These are phyloP conservation scores for Vitis rotundifolia DNA, from an alignment of 164 flowering plant species.

Conservation along the genomic window DNA sequence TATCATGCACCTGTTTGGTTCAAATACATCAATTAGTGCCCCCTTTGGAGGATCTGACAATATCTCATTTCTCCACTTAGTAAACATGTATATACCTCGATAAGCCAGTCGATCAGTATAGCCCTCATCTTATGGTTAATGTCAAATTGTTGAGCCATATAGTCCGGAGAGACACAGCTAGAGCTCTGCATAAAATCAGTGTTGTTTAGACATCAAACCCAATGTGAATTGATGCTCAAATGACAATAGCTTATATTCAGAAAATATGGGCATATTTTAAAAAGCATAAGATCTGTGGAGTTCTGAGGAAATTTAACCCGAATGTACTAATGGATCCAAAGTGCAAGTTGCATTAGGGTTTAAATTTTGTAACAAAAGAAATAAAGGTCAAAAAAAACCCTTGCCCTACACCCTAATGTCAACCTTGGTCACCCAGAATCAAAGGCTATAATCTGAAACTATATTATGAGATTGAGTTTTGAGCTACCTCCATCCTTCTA, in stretches of 20 bases:
- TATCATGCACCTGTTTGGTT: slow-evolving; percentile 58
- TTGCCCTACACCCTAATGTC: too few relatives aligned
- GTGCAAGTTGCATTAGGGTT: too few relatives aligned
- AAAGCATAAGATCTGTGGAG: too few relatives aligned
- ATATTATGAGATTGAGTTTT: background rate
- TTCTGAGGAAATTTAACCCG: too few relatives aligned
- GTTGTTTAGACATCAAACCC: background rate
- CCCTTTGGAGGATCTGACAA: too few relatives aligned
- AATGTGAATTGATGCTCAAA: background rate
- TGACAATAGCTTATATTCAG: background rate
- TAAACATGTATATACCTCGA: slow-evolving; percentile 41
- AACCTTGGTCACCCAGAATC: too few relatives aligned
- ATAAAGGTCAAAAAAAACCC: too few relatives aligned
- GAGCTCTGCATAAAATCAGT: slow-evolving; percentile 26
- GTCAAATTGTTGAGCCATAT: slow-evolving; percentile 56
- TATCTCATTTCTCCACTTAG: too few relatives aligned
- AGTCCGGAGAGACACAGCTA: slow-evolving; percentile 47
- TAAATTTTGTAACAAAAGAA: too few relatives aligned
- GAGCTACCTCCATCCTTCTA: slow-evolving; percentile 49
- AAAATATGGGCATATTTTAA: too few relatives aligned
- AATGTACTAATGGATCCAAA: too few relatives aligned
- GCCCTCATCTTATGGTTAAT: slow-evolving; percentile 67
- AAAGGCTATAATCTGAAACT: background rate
- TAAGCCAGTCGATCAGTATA: slow-evolving; percentile 67
- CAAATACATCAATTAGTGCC: background rate